A percentile compares a stretch with the other conserved stretches of the same genome.
Evolutionary conservation across 2,329 filamentous ascomycete genomes (phyloP).

Genomic region (Mollisia scopiformis): DNA sequence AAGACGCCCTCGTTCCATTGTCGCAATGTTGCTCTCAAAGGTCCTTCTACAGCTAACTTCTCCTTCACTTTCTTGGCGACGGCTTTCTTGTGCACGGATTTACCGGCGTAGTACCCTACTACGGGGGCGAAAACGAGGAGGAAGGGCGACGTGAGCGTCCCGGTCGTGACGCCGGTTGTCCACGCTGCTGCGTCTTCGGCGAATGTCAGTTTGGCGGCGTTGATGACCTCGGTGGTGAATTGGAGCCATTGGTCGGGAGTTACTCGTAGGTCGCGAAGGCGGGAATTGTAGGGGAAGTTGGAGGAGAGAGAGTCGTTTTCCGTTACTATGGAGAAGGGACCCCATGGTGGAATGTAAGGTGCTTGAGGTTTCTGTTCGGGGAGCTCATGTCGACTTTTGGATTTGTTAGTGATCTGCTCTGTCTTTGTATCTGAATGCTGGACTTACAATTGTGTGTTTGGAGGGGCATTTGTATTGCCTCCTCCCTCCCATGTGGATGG

Average conservation of each 20-base stretch:
- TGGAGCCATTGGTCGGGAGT: constrained; percentile 31
- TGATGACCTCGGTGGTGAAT: constrained; percentile 28
- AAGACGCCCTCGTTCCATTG: constrained; percentile 28
- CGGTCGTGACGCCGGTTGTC: constrained; percentile 29
- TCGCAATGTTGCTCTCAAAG: constrained; percentile 20
- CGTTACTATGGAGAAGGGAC: constrained; percentile 25
- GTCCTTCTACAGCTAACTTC: constrained; percentile 24
- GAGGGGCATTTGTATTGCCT: neutral
- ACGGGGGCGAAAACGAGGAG: constrained; percentile 27
- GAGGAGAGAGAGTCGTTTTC: constrained; percentile 29
- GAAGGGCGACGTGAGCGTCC: constrained; percentile 20
- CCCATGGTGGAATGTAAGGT: constrained; percentile 1
- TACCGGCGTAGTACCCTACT: constrained; percentile 28
- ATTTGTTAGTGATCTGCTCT: neutral
- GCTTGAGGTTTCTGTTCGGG: neutral
- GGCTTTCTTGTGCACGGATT: constrained; percentile 25
- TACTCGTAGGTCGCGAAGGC: constrained; percentile 20
- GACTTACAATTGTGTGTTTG: constrained; percentile 10
- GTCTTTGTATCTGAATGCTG: neutral
- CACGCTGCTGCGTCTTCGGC: constrained; percentile 27
- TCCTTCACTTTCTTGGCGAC: constrained; percentile 28
- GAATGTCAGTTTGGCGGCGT: constrained; percentile 26
- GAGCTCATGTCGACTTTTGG: constrained; percentile 8
- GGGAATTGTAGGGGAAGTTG: constrained; percentile 29
- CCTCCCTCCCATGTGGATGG: constrained; percentile 5